Percentiles rank a stretch among this genome's conserved stretches.
Conservation (phyloP, 257 asterid genomes). For the Solanum medicagineum region DNA sequence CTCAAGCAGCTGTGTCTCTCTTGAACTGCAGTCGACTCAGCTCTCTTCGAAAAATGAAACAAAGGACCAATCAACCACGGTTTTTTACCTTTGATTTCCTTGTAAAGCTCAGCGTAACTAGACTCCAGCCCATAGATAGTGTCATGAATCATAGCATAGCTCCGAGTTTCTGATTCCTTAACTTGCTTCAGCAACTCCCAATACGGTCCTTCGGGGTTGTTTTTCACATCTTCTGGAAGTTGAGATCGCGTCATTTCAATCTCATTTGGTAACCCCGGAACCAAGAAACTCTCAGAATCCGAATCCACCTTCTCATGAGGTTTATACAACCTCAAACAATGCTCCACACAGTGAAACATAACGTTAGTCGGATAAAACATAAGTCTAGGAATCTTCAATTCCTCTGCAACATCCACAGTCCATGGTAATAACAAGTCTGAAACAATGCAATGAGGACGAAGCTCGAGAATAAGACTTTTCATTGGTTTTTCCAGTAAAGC, state of each 20-base stretch:
- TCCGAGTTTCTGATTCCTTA: slow-evolving; percentile 3
- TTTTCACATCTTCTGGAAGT: background rate
- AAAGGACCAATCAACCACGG: slow-evolving; percentile 16
- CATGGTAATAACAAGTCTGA: slow-evolving; percentile 20
- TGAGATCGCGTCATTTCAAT: slow-evolving; percentile 14
- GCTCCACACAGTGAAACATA: slow-evolving; percentile 4
- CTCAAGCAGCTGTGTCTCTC: background rate
- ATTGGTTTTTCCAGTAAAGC: slow-evolving; percentile 3
- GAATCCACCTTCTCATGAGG: slow-evolving; percentile 12
- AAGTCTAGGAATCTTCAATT: slow-evolving; percentile 15
- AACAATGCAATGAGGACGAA: slow-evolving; percentile 11
- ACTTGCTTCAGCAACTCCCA: background rate
- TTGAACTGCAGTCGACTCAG: background rate
- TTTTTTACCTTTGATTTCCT: background rate
- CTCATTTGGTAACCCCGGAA: slow-evolving; percentile 14
- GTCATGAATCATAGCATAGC: slow-evolving; percentile 9
- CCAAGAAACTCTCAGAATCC: slow-evolving; percentile 10
- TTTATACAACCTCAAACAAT: background rate
- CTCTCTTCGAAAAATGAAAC: slow-evolving; percentile 6
- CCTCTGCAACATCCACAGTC: slow-evolving; percentile 16
- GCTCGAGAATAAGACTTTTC: background rate
- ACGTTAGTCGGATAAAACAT: slow-evolving; percentile 2
- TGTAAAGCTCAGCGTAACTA: slow-evolving; percentile 10
- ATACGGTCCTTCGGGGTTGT: background rate
- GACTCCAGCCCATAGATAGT: slow-evolving; percentile 13